Evolutionary conservation across 371 early-diverging fungal genomes (phyloP), one percentile per base, ranked within the genome.

Genomic region (Smittium culicis): DNA sequence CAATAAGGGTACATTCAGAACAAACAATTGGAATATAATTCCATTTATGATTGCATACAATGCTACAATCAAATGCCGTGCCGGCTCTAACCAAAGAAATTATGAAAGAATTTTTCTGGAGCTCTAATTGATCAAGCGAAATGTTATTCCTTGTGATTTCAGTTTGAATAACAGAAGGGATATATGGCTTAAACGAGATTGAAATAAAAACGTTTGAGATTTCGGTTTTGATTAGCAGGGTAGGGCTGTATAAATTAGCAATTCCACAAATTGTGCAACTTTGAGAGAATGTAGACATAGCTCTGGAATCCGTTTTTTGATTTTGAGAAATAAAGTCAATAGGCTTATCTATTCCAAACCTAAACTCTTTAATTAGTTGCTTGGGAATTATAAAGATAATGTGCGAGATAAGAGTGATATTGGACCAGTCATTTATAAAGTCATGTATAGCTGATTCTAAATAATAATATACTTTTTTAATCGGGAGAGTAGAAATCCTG

Each of bases 381-480:
- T 62, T 14, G 3, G 62, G 20, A 31, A 31, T 34, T 35, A 25
- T 14, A 35, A 24, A 34, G 32, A 34, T 62, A 16, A 62, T 32
- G 25, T 62, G 30, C 5, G 29, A 14, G 3, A 62, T 32, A 20
- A 64, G 35, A 17, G 65, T 24, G 16, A 64, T 32, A 34, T 64
- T 34, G 2, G 54, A 24, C 65, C 65, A 64, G 27, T 57, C 57
- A 25, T 3, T 25, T n/a, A 57, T 27, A 57, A 57, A 27, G 25
- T 57, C 57, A 57, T 27, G 25, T 14, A 57, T 25, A 14, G 57
- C 57, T n/a, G 57, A 16, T n/a, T 57, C 57, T 27, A 57, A 25
- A 57, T 27, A 20, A 27, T 57, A 57, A 57, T 57, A 57, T 11
- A 57, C 57, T 57, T 57, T 57, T 27, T 57, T 57, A 57, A n/a